These are phyloP conservation scores for Tremella fuciformis DNA, from an alignment of 768 basidiomycete genomes.

Conservation along the genomic window DNA sequence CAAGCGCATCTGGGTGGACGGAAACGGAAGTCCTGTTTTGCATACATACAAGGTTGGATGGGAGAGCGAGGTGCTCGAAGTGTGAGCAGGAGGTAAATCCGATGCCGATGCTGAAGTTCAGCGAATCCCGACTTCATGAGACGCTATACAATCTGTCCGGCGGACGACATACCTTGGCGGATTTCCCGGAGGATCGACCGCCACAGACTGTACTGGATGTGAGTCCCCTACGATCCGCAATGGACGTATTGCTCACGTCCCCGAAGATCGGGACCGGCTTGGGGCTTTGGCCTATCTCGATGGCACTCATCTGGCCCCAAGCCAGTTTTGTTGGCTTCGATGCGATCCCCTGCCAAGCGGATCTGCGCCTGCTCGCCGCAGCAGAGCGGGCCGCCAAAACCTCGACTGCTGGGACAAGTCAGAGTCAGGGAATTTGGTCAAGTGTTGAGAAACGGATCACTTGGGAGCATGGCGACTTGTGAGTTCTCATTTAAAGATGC, in stretches of 20 bases:
- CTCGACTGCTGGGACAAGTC: conserved; percentile 9
- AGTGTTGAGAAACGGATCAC: conserved; percentile 35
- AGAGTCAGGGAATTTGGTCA: conserved; percentile 32
- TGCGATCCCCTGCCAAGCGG: conserved; percentile 37
- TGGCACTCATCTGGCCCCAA: conserved; percentile 39
- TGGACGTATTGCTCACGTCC: conserved; percentile 2
- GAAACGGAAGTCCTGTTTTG: conserved; percentile 13
- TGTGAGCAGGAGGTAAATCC: conserved; percentile 23
- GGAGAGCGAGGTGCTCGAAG: conserved; percentile 46
- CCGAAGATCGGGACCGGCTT: conserved; percentile 43
- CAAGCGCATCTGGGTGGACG: conserved; percentile 35
- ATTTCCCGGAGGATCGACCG: conserved; percentile 16
- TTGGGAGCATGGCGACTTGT: conserved; percentile 49
- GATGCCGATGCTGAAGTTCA: conserved; percentile 14
- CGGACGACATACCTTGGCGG: conserved; percentile 30
- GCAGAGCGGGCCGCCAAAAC: conserved; percentile 22
- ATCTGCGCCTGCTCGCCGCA: conserved; percentile 30
- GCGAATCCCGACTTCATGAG: conserved; percentile 45
- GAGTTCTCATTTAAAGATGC: conserved; percentile 12
- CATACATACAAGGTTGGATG: conserved; percentile 40
- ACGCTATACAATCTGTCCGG: conserved; percentile 34
- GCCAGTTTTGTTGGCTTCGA: conserved; percentile 47
- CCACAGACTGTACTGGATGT: conserved; percentile 44
- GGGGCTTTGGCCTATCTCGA: conserved; percentile 47
- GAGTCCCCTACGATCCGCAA: conserved; percentile 8